Evolutionary conservation across 225 moss, liverwort and hornwort genomes (phyloP), one percentile per base, ranked within the genome.

Genomic region (Sphagnum contortum): DNA sequence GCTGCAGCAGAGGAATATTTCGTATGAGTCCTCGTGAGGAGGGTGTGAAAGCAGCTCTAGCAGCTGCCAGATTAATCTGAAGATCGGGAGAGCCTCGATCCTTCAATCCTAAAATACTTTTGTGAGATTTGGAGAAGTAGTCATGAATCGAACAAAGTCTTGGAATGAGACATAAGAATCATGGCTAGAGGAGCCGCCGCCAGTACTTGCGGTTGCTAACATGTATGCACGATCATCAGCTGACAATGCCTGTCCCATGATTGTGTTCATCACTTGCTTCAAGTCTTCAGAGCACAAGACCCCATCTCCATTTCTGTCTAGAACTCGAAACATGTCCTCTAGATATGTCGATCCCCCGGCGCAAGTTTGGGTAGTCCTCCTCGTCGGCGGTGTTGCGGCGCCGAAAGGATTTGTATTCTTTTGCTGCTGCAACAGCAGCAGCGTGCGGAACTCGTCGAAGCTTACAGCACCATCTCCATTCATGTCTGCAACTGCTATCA

Each of bases 251-350:
- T 73, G 79, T 29, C 83, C 86, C 29, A 29, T 29, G 9, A 88
- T 59, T 9, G 55, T 73, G 9, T 69, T 75, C 79, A 88, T 82
- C 1, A 88, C 77, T 3, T 80, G 71, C 49, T 76, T 69, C 80
- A 93, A 66, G 71, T 93, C 92, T 2, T 70, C 77, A 0, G 67
- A 67, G 46, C 90, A 86, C 51, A 93, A 54, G 6, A 88, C 80
- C n/a, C 92, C 92, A 51, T 93, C 92, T 44, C 84, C 82, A 44
- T 93, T 88, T 65, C 72, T 82, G 72, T 93, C 92, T 74, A 93
- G 51, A 3, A 82, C 74, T 12, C 76, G 72, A 11, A 93, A 93
- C 70, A 93, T 86, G 47, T 83, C 75, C 45, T 9, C 63, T n/a
- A 88, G 65, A 2, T 71, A 73, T 9, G 79, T 67, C 47, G 63